Conservation (phyloP, 1,284 basidiomycete species). For the Trichosporon sp. region DNA sequence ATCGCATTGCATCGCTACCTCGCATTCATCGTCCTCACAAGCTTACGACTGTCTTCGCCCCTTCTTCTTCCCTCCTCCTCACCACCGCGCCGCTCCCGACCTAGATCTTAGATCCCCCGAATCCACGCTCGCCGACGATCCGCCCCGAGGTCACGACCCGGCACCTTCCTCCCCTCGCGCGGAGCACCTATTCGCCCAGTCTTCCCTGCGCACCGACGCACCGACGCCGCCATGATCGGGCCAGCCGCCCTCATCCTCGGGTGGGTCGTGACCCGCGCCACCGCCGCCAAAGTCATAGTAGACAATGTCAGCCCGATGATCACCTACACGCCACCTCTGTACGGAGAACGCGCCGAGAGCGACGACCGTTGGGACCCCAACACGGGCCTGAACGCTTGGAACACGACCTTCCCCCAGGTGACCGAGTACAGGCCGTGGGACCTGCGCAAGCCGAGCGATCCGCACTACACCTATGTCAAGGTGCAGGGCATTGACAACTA, state of each 20-base stretch:
- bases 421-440: not conserved
- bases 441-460: not conserved
- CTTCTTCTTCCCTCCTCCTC: not conserved
- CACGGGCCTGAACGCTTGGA: not conserved
- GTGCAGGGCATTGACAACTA: not conserved
- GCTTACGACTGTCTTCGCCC: too few species aligned
- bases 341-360: not conserved
- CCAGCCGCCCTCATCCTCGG: not conserved
- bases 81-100: not conserved
- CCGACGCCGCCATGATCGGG: not conserved
- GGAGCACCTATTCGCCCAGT: not conserved
- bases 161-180: too few species aligned
- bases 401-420: not conserved
- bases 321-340: not conserved
- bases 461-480: not conserved
- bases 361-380: not conserved
- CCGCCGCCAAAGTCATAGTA: not conserved
- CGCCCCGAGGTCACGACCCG: too few species aligned
- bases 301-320: slow-evolving; percentile 1
- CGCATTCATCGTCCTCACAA: too few species aligned
- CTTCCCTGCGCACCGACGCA: not conserved
- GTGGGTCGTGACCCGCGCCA: not conserved
- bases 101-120: not conserved
- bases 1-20: too few species aligned
- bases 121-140: not conserved